Base-by-base conservation (phyloP, 2,329 filamentous ascomycete species). In the Arthrobotrys entomopaga region DNA sequence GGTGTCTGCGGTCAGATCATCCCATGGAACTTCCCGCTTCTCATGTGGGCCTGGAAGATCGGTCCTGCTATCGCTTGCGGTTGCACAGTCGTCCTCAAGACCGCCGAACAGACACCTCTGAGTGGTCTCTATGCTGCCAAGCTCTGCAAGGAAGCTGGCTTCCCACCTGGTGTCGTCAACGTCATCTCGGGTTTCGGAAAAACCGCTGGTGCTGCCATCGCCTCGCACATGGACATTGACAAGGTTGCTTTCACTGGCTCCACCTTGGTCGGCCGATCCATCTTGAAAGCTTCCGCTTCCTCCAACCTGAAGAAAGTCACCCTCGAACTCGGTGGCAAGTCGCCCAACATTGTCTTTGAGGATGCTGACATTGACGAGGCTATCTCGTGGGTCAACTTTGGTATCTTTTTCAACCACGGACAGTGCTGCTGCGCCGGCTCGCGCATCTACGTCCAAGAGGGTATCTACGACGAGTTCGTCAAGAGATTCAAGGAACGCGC, bases 1-100 rank as follows among this genome's bases (percentile, higher is more conserved):
- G 90, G 90, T 82, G 90, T 93, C 72, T 93, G 91, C 82, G 92
- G 89, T 80, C 91, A 95, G 82, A 93, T 94, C 80, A 94, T 95
- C 79, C 91, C 91, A 59, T 93, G 91, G 91, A 94, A 94, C 85
- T 94, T 92, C 84, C 91, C 91, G 6, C 84, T 94, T 85, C 79
- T 86, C 87, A 81, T 86, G 84, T 83, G 87, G 86, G 84, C 87
- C 61, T 96, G 92, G 92, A 96, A 96, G 87, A 89, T 92, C 76
- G 89, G 86, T 72, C 90, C 90, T 56, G 90, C 90, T 50, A 84
- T 92, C 79, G 88, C 89, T 77, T 87, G 87, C 42, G 90, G 90
- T 80, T 92, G 92, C 86, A 87, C 85, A 3, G 80, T 92, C 65
- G 86, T 92, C 79, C 82, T 92, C 80, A 92, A 92, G 87, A 87